Percentiles rank a stretch among this genome's conserved stretches.
phyloP scores from a whole-genome alignment of 2,329 filamentous ascomycete species.

The Seiridium cupressi region DNA sequence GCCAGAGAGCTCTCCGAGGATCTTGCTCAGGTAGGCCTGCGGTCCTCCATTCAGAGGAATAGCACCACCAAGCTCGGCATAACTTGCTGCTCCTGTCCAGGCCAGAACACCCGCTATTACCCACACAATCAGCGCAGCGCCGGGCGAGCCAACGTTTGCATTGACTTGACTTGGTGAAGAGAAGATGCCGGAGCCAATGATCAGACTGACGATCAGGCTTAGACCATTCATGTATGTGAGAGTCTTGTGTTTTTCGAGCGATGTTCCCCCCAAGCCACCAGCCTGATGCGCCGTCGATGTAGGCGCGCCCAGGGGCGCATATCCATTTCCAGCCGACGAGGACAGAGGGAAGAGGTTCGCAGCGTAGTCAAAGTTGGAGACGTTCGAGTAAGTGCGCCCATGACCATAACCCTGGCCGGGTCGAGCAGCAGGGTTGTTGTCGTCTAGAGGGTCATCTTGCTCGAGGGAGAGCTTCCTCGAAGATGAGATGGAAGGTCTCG shows the following conservation, averaged over 20 bases:
- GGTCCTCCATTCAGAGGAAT: constrained; percentile 94
- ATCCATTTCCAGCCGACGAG: constrained; percentile 69
- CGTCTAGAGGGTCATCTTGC: constrained; percentile 76
- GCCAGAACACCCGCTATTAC: constrained; percentile 85
- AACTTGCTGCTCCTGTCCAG: constrained; percentile 94
- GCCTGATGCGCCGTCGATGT: constrained; percentile 50
- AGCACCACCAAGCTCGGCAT: constrained; percentile 91
- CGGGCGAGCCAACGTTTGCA: constrained; percentile 84
- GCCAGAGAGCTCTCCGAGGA: constrained; percentile 88
- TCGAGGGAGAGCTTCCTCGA: constrained; percentile 88
- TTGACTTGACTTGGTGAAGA: constrained; percentile 93
- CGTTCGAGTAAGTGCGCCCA: constrained; percentile 79
- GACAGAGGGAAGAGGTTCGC: constrained; percentile 89
- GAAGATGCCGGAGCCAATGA: constrained; percentile 96
- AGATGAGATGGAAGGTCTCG: constrained; percentile 85
- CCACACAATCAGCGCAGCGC: constrained; percentile 90
- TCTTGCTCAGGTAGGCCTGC: constrained; percentile 93
- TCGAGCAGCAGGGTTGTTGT: constrained; percentile 50
- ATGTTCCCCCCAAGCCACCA: constrained; percentile 67
- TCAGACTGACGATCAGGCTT: constrained; percentile 85
- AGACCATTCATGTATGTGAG: constrained; percentile 92
- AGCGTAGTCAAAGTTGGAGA: constrained; percentile 94
- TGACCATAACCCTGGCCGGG: constrained; percentile 43
- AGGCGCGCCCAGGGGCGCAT: constrained; percentile 82
- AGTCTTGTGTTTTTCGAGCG: constrained; percentile 91